A percentile compares a stretch with the other conserved stretches of the same genome.
phyloP scores from a whole-genome alignment of 2,329 filamentous ascomycete species.

The Myriosclerotinia duriaeana region DNA sequence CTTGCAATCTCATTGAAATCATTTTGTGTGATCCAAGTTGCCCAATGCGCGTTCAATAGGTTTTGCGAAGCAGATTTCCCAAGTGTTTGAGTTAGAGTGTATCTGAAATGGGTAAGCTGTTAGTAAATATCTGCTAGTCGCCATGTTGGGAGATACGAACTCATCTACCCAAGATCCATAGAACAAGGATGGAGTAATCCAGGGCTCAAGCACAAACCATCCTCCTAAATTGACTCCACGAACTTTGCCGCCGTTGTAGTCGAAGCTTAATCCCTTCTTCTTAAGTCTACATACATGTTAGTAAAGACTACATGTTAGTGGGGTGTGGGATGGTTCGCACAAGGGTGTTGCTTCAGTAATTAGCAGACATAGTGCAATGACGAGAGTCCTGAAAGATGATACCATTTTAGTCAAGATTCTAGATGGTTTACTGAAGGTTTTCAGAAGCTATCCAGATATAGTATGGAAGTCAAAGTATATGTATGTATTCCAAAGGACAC shows the following conservation, averaged over 20 bases:
- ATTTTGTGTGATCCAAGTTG: slow-evolving; percentile 50
- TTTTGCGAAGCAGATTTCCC: slow-evolving; percentile 47
- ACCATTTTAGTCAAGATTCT: slow-evolving; percentile 16
- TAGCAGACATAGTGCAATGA: slow-evolving; percentile 27
- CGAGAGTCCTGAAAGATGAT: slow-evolving; percentile 27
- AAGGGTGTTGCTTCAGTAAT: slow-evolving; percentile 29
- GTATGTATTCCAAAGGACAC: background rate
- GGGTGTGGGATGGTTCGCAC: slow-evolving; percentile 25
- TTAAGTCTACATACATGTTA: slow-evolving; percentile 26
- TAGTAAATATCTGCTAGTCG: background rate
- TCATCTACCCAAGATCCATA: slow-evolving; percentile 37
- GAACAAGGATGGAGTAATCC: slow-evolving; percentile 60
- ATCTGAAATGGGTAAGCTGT: slow-evolving; percentile 25
- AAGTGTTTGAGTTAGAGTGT: slow-evolving; percentile 45
- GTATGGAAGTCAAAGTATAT: background rate
- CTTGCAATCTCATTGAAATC: slow-evolving; percentile 46
- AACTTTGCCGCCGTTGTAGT: slow-evolving; percentile 55
- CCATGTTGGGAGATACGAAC: slow-evolving; percentile 36
- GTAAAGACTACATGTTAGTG: background rate
- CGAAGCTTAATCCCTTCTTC: slow-evolving; percentile 45
- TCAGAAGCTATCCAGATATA: background rate
- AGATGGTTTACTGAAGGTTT: background rate
- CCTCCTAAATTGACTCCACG: slow-evolving; percentile 66
- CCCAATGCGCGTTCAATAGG: slow-evolving; percentile 57
- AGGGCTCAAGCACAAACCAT: slow-evolving; percentile 43